Base-by-base conservation (phyloP, 768 basidiomycete species). In the Rhodotorula toruloides region DNA sequence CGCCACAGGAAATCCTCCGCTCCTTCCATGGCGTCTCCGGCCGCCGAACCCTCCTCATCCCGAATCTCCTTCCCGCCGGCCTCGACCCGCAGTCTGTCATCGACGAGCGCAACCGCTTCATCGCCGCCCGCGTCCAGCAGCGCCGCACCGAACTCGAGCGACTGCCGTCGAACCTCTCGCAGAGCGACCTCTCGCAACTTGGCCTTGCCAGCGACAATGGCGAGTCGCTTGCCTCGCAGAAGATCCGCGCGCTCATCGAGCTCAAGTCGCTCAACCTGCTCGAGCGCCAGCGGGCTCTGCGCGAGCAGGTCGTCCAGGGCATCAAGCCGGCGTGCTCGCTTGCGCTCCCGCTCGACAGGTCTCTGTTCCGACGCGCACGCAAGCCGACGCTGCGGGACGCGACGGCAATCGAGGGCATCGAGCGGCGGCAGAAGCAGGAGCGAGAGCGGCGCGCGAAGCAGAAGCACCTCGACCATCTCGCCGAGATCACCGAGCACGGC, bases 381-480 rank as follows among this genome's bases (percentile, higher is more conserved):
- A 86, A 86, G 10, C 16, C 50, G 12, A 40, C 54, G 21, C 81
- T 94, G 57, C 86, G 91, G 27, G 93, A 98, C 75, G 90, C 91
- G 34, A 87, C 90, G 50, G 83, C 83, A 78, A 93, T 90, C 2
- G 94, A 98, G 77, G 84, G 86, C 65, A 83, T 88, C 11, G 96
- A 99, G 79, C 84, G 91, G 64, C 87, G 88, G 76, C 96, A 98
- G 76, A 87, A 93, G 36, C 81, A 84, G 19, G 94, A 98, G 65
- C 86, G 96, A 29, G 94, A 98, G 78, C 86, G 87, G 31, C 86
- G 91, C 42, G 92, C 92, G 48, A 98, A 98, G 77, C 88, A 90
- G 80, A 92, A 94, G 76, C 96, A 99, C 75, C 84, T 94, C 75
- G 92, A 94, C 70, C 92, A 98, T 74, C 87, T 99, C 73, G 82